phyloP scores from a whole-genome alignment of 2,329 filamentous ascomycete species.

The Cordyceps militaris region DNA sequence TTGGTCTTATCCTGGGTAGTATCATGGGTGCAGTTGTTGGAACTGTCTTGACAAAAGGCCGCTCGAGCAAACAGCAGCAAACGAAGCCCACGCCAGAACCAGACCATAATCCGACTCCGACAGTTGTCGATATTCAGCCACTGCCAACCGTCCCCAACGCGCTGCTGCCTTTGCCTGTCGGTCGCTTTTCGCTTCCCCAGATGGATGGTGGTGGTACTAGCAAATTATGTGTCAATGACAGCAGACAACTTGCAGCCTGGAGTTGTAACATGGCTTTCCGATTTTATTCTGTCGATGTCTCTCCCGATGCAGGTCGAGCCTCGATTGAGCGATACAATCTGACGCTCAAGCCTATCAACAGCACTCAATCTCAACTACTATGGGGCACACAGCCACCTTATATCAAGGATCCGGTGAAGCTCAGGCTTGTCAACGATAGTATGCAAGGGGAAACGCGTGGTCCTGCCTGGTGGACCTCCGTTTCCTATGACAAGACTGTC shows the following conservation, averaged over 20 bases:
- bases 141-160: constrained; percentile 43
- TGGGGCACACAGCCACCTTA: constrained; percentile 50
- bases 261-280: constrained; percentile 49
- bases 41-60: constrained; percentile 29
- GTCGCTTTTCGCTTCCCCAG: constrained; percentile 49
- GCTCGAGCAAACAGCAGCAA: background rate
- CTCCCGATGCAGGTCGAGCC: constrained; percentile 19
- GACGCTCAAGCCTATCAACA: constrained; percentile 31
- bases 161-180: constrained; percentile 46
- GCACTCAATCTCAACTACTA: constrained; percentile 34
- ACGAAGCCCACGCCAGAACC: constrained; percentile 10
- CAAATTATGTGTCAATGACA: constrained; percentile 50
- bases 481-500: constrained; percentile 50
- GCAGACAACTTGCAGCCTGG: constrained; percentile 52
- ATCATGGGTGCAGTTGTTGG: constrained; percentile 53
- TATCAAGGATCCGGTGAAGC: constrained; percentile 29
- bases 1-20: constrained; percentile 44
- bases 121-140: constrained; percentile 41
- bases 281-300: constrained; percentile 38
- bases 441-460: constrained; percentile 37
- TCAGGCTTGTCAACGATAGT: constrained; percentile 46
- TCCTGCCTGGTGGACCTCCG: constrained; percentile 48
- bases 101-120: constrained; percentile 28
- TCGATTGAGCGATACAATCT: constrained; percentile 34
- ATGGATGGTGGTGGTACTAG: constrained; percentile 42